These are phyloP conservation scores for Ascochyta viciae-villosae DNA, from an alignment of 2,329 filamentous ascomycete species.

Conservation along the genomic window DNA sequence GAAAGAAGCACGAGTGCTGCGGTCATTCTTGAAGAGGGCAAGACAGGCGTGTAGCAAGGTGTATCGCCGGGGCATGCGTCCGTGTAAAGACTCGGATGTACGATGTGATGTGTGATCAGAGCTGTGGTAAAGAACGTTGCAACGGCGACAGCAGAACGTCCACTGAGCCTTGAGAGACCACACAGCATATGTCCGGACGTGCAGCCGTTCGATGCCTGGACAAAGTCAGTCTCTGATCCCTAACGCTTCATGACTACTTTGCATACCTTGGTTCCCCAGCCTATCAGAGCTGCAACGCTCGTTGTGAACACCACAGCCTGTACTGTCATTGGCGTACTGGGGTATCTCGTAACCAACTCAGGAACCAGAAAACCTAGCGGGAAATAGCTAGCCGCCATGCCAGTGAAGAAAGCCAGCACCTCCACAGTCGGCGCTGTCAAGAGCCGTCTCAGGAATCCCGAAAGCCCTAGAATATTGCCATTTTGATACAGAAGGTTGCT, in stretches of 20 bases:
- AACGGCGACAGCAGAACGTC: slow-evolving; percentile 58
- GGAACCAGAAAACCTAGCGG: slow-evolving; percentile 54
- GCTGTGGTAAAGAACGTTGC: slow-evolving; percentile 45
- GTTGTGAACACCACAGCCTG: slow-evolving; percentile 49
- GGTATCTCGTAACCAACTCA: slow-evolving; percentile 54
- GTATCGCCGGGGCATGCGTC: slow-evolving; percentile 44
- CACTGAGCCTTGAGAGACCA: slow-evolving; percentile 58
- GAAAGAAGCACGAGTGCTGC: slow-evolving; percentile 48
- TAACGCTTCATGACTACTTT: background rate
- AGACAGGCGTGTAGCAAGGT: slow-evolving; percentile 57
- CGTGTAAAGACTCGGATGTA: slow-evolving; percentile 51
- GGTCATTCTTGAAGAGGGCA: slow-evolving; percentile 44
- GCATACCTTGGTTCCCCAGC: slow-evolving; percentile 61
- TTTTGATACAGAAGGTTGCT: slow-evolving; percentile 59
- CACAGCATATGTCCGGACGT: slow-evolving; percentile 65
- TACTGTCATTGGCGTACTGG: slow-evolving; percentile 45
- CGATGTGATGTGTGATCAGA: slow-evolving; percentile 47
- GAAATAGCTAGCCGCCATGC: slow-evolving; percentile 54
- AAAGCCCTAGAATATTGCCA: slow-evolving; percentile 60
- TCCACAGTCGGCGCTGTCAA: slow-evolving; percentile 51
- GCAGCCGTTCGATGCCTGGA: slow-evolving; percentile 53
- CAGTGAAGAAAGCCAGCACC: slow-evolving; percentile 55
- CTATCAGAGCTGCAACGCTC: slow-evolving; percentile 54
- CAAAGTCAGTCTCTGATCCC: slow-evolving; percentile 13
- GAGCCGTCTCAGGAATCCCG: slow-evolving; percentile 54